Conservation (phyloP, 495 filamentous ascomycete genomes). For the Massariosphaeria phaeospora region DNA sequence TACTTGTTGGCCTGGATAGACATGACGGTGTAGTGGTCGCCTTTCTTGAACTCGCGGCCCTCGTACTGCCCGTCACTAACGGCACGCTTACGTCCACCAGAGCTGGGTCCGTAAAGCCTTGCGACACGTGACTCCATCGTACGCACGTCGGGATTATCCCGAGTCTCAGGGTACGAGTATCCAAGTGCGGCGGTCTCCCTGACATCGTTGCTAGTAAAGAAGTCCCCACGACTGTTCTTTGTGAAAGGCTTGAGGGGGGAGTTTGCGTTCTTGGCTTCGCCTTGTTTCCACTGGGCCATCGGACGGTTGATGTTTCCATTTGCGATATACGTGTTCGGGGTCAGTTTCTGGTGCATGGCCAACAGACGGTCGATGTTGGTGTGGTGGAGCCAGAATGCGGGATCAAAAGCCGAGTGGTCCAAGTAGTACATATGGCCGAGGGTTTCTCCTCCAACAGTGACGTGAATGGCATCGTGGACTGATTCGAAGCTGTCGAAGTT, state of each 20-base stretch:
- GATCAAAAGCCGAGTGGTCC: slow-evolving; percentile 30
- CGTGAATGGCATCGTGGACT: slow-evolving; percentile 29
- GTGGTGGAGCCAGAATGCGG: slow-evolving; percentile 35
- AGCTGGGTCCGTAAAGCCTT: slow-evolving; percentile 22
- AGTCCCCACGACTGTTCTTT: slow-evolving; percentile 29
- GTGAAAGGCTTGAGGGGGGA: slow-evolving; percentile 29
- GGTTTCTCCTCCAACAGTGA: slow-evolving; percentile 24
- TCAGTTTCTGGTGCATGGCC: slow-evolving; percentile 29
- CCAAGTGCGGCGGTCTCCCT: slow-evolving; percentile 17
- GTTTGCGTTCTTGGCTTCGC: slow-evolving; percentile 25
- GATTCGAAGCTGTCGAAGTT: slow-evolving; percentile 31
- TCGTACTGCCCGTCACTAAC: slow-evolving; percentile 7
- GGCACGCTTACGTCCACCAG: slow-evolving; percentile 5
- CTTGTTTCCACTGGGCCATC: slow-evolving; percentile 24
- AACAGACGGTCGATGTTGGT: slow-evolving; percentile 31
- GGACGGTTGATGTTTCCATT: slow-evolving; percentile 18
- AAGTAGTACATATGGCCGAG: slow-evolving; percentile 33
- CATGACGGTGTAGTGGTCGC: slow-evolving; percentile 28
- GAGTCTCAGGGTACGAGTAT: slow-evolving; percentile 29
- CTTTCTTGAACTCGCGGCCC: slow-evolving; percentile 20
- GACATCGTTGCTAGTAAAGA: slow-evolving; percentile 25
- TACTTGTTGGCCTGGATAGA: slow-evolving; percentile 26
- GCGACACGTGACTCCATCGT: slow-evolving; percentile 12
- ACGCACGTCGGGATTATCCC: background rate
- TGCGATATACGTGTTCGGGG: slow-evolving; percentile 27